Conservation (phyloP, 768 basidiomycete genomes). For the Royoungia palumana region DNA sequence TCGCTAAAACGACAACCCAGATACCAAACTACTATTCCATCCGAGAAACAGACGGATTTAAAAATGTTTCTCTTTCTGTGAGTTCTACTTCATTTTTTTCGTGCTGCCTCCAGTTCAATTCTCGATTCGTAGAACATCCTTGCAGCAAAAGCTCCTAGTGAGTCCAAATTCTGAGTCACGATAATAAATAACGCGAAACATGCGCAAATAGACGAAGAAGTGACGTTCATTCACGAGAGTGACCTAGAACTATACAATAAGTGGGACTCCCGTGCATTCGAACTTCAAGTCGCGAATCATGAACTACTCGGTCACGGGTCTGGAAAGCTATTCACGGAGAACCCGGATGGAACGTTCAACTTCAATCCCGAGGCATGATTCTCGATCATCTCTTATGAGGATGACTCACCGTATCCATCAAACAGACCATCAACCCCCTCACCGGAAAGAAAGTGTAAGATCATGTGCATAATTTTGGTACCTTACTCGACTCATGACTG, state of each 20-base stretch:
- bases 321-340: slow-evolving; percentile 80
- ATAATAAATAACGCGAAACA: not conserved
- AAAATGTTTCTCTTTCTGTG: slow-evolving; percentile 83
- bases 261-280: slow-evolving; percentile 79
- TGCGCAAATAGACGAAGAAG: slow-evolving; percentile 55
- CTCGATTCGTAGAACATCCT: slow-evolving; percentile 62
- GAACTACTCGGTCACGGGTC: slow-evolving; percentile 85
- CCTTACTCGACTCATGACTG: not conserved
- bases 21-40: slow-evolving; percentile 87
- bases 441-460: slow-evolving; percentile 72
- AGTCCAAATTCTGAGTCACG: slow-evolving; percentile 13
- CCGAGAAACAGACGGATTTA: slow-evolving; percentile 79
- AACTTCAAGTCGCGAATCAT: slow-evolving; percentile 88
- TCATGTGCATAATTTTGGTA: not conserved
- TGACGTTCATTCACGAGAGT: slow-evolving; percentile 80
- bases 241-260: slow-evolving; percentile 70
- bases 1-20: slow-evolving; percentile 31
- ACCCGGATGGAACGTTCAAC: slow-evolving; percentile 72
- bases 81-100: slow-evolving; percentile 18
- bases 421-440: slow-evolving; percentile 76
- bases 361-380: slow-evolving; percentile 67
- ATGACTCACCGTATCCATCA: slow-evolving; percentile 1
- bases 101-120: not conserved
- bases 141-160: slow-evolving; percentile 82
- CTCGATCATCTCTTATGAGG: not conserved